Conservation (phyloP, 176 grass and related monocot genomes). For the Lolium multiflorum region DNA sequence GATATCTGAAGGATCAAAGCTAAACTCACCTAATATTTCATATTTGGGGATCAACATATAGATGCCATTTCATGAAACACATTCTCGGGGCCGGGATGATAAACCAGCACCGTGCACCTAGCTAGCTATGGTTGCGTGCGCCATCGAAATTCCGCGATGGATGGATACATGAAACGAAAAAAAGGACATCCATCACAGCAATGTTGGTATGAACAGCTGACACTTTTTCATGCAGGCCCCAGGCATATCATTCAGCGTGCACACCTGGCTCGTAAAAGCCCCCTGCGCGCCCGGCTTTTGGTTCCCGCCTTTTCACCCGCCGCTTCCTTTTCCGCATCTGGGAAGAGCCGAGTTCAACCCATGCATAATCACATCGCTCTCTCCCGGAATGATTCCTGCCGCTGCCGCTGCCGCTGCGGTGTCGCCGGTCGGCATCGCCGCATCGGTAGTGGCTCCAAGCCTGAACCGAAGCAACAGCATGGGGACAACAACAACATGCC, state of each 20-base stretch:
- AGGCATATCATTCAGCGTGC: slow-evolving; percentile 69
- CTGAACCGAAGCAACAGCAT: slow-evolving; percentile 9
- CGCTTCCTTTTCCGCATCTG: slow-evolving; percentile 8
- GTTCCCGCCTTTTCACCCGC: slow-evolving; percentile 16
- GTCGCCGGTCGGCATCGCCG: slow-evolving; percentile 11
- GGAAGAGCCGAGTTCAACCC: slow-evolving; percentile 32
- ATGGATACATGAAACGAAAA: slow-evolving; percentile 10
- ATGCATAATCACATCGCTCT: slow-evolving; percentile 37
- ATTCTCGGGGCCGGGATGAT: background rate
- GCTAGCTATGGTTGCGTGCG: background rate
- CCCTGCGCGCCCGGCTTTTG: slow-evolving; percentile 27
- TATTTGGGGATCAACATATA: background rate
- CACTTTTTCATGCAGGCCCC: slow-evolving; percentile 38
- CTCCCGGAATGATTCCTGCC: slow-evolving; percentile 36
- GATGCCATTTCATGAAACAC: background rate
- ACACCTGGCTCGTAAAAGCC: slow-evolving; percentile 36
- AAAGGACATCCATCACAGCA: background rate
- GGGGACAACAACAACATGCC: background rate
- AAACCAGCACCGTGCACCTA: background rate
- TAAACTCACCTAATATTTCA: background rate
- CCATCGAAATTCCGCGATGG: background rate
- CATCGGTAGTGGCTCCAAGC: background rate
- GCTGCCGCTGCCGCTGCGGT: background rate
- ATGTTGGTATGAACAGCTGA: background rate
- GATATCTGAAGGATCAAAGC: background rate